Evolutionary conservation across 2,329 filamentous ascomycete genomes (phyloP).

Genomic region (Colletotrichum magnum): DNA sequence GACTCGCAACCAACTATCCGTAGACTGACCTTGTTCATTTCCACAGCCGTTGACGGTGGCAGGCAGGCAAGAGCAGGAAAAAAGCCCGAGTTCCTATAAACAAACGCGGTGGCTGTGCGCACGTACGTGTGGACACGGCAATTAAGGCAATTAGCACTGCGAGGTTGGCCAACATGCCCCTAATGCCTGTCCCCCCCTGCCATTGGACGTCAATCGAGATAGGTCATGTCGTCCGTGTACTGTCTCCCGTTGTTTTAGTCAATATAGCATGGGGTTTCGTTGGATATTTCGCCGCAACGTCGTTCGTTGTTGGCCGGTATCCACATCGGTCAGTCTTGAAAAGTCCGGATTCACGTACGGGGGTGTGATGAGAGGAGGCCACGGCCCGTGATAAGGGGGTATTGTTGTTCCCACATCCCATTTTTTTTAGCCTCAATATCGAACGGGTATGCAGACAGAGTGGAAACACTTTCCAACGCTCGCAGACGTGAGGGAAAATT

Average conservation of each 20-base stretch:
- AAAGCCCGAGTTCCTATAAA: too few species aligned
- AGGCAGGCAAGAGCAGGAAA: too few species aligned
- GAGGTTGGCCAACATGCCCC: not conserved
- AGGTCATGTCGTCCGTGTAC: too few species aligned
- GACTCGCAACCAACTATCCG: too few species aligned
- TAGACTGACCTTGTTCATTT: slow-evolving; percentile 7
- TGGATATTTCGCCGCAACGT: slow-evolving; percentile 1
- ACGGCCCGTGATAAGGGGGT: not conserved
- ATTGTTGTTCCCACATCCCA: too few species aligned
- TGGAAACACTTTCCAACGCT: not conserved
- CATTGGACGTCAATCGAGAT: too few species aligned
- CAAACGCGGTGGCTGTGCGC: too few species aligned
- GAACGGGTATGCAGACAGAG: not conserved
- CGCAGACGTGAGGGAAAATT: not conserved
- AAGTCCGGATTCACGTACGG: too few species aligned
- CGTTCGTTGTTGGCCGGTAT: not conserved
- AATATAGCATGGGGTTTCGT: not conserved
- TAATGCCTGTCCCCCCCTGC: too few species aligned
- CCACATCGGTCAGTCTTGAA: slow-evolving; percentile 26
- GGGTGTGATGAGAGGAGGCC: not conserved
- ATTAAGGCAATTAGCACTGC: not conserved
- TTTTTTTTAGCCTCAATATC: slow-evolving; percentile 1
- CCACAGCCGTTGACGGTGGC: slow-evolving; percentile 25
- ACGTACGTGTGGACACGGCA: not conserved
- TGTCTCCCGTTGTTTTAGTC: too few species aligned